Base-by-base conservation (phyloP, 139 green algal genomes). In the Coccomyxa sp. region DNA sequence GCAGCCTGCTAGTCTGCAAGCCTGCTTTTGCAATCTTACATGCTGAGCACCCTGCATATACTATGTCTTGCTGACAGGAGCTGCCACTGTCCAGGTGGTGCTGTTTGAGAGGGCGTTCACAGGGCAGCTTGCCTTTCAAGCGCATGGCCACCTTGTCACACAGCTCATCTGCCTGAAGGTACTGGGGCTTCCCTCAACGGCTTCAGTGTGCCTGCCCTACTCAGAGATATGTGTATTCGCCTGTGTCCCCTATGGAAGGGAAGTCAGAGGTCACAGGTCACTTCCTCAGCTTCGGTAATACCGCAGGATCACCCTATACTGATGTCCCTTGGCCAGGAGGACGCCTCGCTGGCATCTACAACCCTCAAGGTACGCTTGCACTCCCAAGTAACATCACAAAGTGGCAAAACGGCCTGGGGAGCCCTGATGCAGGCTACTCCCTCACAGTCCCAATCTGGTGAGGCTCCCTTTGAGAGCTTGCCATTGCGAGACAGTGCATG, bases 1-100 rank as follows among this genome's bases (percentile, higher is more conserved):
- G 55, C 82, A 88, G 69, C 72, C 86, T 39, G 34, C 81, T 18
- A 84, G 79, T 16, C n/a, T 41, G 41, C 33, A 70, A 78, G 18
- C n/a, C 31, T 10, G 70, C 82, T 88, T 39, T 37, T 86, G 73
- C 80, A 40, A 78, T 87, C 50, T 73, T 79, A 9, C 33, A 6
- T 64, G 68, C 7, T 68, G 77, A 34, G 36, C 34, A 6, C 34
- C 74, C 0, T 34, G 69, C 64, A 12, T 40, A 8, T 27, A 40
- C 29, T 22, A 39, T 37, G 9, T 6, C 34, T 35, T 77, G 70
- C n/a, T n/a, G 9, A 74, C 31, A 37, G 39, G 14, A 58, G 29
- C 70, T 71, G 7, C 64, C n/a, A 54, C 33, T 37, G n/a, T 71
- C 33, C 68, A 75, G 33, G 70, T 75, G 8, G 8, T 54, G 10